Base-by-base conservation (phyloP, 2,329 filamentous ascomycete species). In the Hortaea sp. region DNA sequence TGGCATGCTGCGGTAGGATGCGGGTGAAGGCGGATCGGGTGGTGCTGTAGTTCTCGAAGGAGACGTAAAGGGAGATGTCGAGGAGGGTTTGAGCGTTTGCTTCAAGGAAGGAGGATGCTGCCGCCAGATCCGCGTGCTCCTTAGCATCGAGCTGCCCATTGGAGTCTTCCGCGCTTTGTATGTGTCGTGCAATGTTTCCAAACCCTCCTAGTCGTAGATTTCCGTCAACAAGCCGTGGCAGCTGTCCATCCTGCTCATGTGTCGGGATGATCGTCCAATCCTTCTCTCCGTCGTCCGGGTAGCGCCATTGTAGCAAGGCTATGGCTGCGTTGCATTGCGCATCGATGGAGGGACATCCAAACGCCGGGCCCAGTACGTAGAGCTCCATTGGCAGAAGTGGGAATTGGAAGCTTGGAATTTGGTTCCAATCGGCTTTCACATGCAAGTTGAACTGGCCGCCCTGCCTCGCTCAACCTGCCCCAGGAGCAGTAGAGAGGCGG, bases 321-420 rank as follows among this genome's bases (percentile, higher is more conserved):
- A 95, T 80, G 39, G 84, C 75, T 29, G 89, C 89, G 50, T 94
- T 78, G 63, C 89, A 97, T 71, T 94, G 86, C 40, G 90, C 75
- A 60, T 97, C 89, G 58, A 97, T 84, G 39, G 92, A 97, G 10
- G 90, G 83, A 39, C 95, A 78, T 37, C 81, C 82, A 65, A 95
- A 94, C 37, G 86, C 89, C 45, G 88, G 82, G 42, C 89, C 89
- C 84, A 89, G 94, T 60, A 95, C 77, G 68, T 95, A 85, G 49
- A 98, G 78, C 42, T 88, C 20, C 40, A 42, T 42, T 30, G 38
- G 20, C 28, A 20, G n/a, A n/a, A n/a, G 28, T 43, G 42, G 4
- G 9, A n/a, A 20, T 45, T 34, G 31, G 31, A 34, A 34, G 31
- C 31, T 34, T 34, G 31, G n/a, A n/a, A n/a, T n/a, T n/a, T n/a